Percentiles rank a stretch among this genome's conserved stretches.
Evolutionary conservation across 345 rosid species (phyloP).

Genomic region (Euphorbia lathyris): DNA sequence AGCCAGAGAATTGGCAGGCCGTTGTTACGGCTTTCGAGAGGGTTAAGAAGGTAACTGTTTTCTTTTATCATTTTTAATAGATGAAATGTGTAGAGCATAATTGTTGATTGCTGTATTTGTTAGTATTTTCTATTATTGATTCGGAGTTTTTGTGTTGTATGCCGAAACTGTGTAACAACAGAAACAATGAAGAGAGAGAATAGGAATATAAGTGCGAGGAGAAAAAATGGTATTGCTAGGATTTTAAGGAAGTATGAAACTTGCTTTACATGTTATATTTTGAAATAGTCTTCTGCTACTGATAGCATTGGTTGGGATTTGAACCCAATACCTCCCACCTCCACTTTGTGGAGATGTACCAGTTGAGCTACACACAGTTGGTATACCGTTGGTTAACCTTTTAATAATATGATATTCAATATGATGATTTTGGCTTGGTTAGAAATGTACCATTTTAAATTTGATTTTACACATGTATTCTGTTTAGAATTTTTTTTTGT

Average conservation of each 20-base stretch:
- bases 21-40: conserved; percentile 77
- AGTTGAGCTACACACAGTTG: no score
- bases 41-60: conserved; percentile 58
- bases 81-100: neutral
- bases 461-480: neutral
- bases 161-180: no score
- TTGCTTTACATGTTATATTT: neutral
- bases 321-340: no score
- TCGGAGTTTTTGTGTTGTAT: neutral
- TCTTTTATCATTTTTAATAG: neutral
- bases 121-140: no score
- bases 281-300: neutral
- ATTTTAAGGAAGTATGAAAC: neutral
- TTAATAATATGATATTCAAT: no score
- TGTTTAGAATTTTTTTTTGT: neutral
- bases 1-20: conserved; percentile 91
- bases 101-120: neutral
- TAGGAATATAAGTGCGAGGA: no score
- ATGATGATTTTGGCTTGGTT: neutral
- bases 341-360: no score
- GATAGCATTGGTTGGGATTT: neutral
- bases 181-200: no score
- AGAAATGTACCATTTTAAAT: neutral
- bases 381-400: no score
- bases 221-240: neutral